These are phyloP conservation scores for Ogataea polymorpha DNA, from an alignment of 805 yeast genomes.

Conservation along the genomic window DNA sequence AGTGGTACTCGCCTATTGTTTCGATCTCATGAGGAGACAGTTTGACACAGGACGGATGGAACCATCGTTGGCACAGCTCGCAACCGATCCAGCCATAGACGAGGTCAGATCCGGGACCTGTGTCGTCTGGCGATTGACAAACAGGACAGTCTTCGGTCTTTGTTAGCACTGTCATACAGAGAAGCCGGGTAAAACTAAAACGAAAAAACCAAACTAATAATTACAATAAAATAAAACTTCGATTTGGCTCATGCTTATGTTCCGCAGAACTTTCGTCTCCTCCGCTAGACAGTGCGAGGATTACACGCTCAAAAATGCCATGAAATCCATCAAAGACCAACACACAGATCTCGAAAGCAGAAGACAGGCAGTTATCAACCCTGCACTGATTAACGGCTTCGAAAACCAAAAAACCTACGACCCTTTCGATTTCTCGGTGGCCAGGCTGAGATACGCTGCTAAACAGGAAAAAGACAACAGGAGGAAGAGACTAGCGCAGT, in stretches of 20 bases:
- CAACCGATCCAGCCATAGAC: conserved; percentile 51
- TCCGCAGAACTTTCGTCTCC: conserved; percentile 11
- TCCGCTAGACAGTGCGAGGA: conserved; percentile 10
- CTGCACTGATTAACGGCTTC: conserved; percentile 45
- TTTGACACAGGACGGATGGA: conserved; percentile 47
- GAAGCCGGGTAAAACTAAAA: conserved; percentile 8
- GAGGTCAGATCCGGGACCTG: not conserved
- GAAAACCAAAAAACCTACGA: conserved; percentile 59
- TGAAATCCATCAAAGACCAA: conserved; percentile 19
- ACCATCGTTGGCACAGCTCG: conserved; percentile 53
- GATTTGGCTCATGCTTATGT: conserved; percentile 6
- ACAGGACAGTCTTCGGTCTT: conserved; percentile 20
- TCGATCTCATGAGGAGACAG: conserved; percentile 37
- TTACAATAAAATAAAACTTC: not conserved
- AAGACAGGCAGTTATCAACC: conserved; percentile 28
- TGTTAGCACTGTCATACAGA: conserved; percentile 1
- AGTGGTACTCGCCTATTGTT: conserved; percentile 49
- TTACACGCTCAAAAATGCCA: conserved; percentile 20
- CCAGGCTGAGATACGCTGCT: conserved; percentile 50
- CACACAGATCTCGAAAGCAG: conserved; percentile 19
- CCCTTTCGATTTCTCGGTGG: conserved; percentile 75
- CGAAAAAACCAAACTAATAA: not conserved
- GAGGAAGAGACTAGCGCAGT: conserved; percentile 26
- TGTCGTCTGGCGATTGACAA: conserved; percentile 17
- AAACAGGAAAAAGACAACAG: conserved; percentile 23